Base-by-base conservation (phyloP, 2,329 filamentous ascomycete species). In the Hansfordia pulvinata region DNA sequence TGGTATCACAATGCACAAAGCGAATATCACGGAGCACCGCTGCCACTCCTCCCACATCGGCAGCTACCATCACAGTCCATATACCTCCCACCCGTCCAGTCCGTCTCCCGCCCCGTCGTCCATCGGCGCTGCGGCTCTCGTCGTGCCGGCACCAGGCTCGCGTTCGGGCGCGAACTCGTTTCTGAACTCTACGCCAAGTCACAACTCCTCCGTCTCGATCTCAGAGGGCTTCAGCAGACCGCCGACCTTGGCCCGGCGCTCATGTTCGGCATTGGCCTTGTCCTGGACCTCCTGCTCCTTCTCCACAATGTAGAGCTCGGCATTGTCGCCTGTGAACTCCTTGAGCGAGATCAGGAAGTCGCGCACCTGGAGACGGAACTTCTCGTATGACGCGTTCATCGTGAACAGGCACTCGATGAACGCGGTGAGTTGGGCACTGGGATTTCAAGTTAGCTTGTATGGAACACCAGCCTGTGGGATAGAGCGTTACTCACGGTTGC, bases 321-420 rank as follows among this genome's bases (percentile, higher is more conserved):
- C 74, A 43, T 96, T 94, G 55, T 98, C 90, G 27, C 83, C 90
- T 1, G 84, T 76, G 36, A 96, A 98, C 55, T 98, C 92, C 58
- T 94, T 93, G 40, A 98, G 64, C 13, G 86, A 92, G 43, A 98
- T 93, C 40, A 98, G 61, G 70, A 98, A 98, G 56, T 98, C 90
- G 38, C 90, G 84, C 27, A 98, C 63, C 44, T 92, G 85, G 29
- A 93, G 73, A 52, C 93, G 93, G 76, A 98, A 98, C 51, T 85
- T 85, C 48, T 83, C 81, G 38, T 92, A 76, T 45, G 93, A 81
- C 30, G 79, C 81, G 51, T 93, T 96, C 39, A 82, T 69, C 6
- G 76, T 70, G 53, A 98, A 93, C 8, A 98, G 60, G 8, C 83
- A 83, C 42, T 92, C 76, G 27, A 96, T 86, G 52, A 98, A 98